Conservation (phyloP, 768 basidiomycete genomes). For the Rhodotorula diobovata region DNA sequence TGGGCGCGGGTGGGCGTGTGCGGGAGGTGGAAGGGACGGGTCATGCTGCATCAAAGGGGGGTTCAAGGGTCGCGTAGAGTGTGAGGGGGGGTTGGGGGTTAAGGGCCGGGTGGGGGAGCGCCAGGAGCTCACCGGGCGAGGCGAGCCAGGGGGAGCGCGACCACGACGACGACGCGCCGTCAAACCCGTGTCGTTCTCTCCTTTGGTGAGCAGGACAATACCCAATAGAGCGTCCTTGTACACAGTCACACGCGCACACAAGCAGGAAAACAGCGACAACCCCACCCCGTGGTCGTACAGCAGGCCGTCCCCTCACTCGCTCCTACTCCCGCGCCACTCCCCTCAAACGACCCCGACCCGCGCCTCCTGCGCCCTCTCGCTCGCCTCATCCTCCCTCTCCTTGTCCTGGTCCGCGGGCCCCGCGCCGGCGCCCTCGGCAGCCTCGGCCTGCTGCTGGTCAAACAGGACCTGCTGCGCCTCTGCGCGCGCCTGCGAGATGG, state of each 20-base stretch:
- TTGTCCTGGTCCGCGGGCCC: background rate
- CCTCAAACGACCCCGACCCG: slow-evolving; percentile 25
- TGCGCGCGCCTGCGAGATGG: slow-evolving; percentile 17
- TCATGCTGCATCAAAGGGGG: background rate
- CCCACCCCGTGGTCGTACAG: background rate
- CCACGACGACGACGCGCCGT: too few relatives aligned
- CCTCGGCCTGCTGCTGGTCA: background rate
- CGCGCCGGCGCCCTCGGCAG: background rate
- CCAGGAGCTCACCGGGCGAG: too few relatives aligned
- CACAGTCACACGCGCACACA: background rate
- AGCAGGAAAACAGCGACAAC: fast-evolving
- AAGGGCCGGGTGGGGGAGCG: background rate
- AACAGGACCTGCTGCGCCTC: slow-evolving; percentile 15
- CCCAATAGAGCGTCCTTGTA: too few relatives aligned
- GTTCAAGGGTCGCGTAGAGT: background rate
- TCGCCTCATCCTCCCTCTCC: slow-evolving; percentile 17
- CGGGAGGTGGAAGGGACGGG: background rate
- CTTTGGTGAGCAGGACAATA: too few relatives aligned
- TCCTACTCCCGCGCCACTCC: background rate
- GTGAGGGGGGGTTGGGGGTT: background rate
- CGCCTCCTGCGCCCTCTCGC: slow-evolving; percentile 25
- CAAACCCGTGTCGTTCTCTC: too few relatives aligned
- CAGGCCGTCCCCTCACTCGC: too few relatives aligned
- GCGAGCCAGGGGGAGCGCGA: too few relatives aligned
- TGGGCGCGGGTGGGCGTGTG: background rate